These are phyloP conservation scores for Abortiporus biennis DNA, from an alignment of 1,284 basidiomycete genomes.

Conservation along the genomic window DNA sequence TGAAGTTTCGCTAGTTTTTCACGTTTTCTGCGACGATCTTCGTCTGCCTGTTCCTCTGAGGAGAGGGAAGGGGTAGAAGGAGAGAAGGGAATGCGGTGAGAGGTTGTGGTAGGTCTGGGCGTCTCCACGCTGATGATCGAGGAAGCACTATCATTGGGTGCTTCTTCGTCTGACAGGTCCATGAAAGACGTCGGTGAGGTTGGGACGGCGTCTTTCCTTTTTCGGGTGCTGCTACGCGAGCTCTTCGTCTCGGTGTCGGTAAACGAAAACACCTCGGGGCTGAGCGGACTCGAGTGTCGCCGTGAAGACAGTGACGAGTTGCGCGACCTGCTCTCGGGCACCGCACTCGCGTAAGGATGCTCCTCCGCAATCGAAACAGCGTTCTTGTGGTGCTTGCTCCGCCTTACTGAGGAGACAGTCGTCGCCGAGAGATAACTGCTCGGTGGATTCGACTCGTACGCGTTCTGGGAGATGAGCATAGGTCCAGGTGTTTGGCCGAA, in stretches of 20 bases:
- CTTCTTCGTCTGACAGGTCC: slow-evolving; percentile 60
- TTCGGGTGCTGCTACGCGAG: slow-evolving; percentile 29
- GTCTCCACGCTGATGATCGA: slow-evolving; percentile 22
- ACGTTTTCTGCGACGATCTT: slow-evolving; percentile 58
- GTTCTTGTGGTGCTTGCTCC: slow-evolving; percentile 29
- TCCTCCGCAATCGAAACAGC: too few relatives aligned
- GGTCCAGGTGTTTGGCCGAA: slow-evolving; percentile 61
- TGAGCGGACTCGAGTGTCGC: slow-evolving; percentile 47
- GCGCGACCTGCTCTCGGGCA: too few relatives aligned
- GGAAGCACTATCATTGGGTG: slow-evolving; percentile 19
- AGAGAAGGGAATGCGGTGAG: slow-evolving; percentile 19
- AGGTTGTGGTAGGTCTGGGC: slow-evolving; percentile 22
- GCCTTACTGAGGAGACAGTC: slow-evolving; percentile 8
- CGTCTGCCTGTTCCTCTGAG: slow-evolving; percentile 33
- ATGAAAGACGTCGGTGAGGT: slow-evolving; percentile 52
- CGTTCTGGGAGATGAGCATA: slow-evolving; percentile 13
- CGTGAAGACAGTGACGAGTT: slow-evolving; percentile 31
- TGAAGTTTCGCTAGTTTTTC: slow-evolving; percentile 73
- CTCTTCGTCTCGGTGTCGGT: background rate
- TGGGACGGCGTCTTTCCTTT: slow-evolving; percentile 18
- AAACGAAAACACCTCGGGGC: slow-evolving; percentile 29
- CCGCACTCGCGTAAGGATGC: too few relatives aligned
- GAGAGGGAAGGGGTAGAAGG: slow-evolving; percentile 31
- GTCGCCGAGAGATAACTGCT: background rate
- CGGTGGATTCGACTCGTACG: slow-evolving; percentile 22